phyloP scores from a whole-genome alignment of 2,329 filamentous ascomycete species.

The Colletotrichum somersetense region DNA sequence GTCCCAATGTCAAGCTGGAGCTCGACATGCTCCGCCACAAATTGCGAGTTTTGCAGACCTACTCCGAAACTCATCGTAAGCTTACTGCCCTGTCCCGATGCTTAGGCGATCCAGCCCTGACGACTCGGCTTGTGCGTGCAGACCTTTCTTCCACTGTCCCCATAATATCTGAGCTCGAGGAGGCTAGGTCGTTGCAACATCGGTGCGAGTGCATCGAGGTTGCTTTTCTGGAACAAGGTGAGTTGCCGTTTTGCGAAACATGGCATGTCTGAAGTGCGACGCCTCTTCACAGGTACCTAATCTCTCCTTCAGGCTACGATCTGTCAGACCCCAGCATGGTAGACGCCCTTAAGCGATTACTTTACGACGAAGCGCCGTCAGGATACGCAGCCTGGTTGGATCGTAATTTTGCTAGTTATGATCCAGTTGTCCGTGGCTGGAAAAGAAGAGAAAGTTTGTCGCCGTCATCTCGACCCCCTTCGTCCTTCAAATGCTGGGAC shows the following conservation, averaged over 20 bases:
- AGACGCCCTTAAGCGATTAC: slow-evolving; percentile 53
- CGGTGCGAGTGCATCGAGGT: slow-evolving; percentile 70
- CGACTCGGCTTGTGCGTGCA: slow-evolving; percentile 42
- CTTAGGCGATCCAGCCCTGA: slow-evolving; percentile 1
- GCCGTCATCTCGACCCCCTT: slow-evolving; percentile 51
- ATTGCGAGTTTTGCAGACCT: slow-evolving; percentile 61
- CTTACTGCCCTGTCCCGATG: slow-evolving; percentile 38
- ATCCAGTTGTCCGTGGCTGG: slow-evolving; percentile 60
- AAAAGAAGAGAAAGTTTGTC: slow-evolving; percentile 54
- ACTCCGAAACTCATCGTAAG: slow-evolving; percentile 65
- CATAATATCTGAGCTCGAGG: slow-evolving; percentile 66
- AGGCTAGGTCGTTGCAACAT: slow-evolving; percentile 69
- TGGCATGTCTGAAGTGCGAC: neutral
- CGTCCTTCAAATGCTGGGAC: slow-evolving; percentile 67
- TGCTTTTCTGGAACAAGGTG: slow-evolving; percentile 63
- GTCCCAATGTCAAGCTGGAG: slow-evolving; percentile 62
- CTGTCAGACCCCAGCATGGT: slow-evolving; percentile 56
- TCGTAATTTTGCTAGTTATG: slow-evolving; percentile 62
- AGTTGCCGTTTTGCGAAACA: slow-evolving; percentile 39
- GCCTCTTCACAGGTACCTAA: slow-evolving; percentile 8
- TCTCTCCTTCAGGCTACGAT: slow-evolving; percentile 55
- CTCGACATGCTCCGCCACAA: slow-evolving; percentile 69
- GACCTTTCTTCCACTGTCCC: slow-evolving; percentile 57
- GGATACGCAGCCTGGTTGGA: slow-evolving; percentile 67
- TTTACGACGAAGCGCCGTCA: slow-evolving; percentile 56